Conservation (phyloP, 164 flowering plant genomes). For the Annona squamosa region DNA sequence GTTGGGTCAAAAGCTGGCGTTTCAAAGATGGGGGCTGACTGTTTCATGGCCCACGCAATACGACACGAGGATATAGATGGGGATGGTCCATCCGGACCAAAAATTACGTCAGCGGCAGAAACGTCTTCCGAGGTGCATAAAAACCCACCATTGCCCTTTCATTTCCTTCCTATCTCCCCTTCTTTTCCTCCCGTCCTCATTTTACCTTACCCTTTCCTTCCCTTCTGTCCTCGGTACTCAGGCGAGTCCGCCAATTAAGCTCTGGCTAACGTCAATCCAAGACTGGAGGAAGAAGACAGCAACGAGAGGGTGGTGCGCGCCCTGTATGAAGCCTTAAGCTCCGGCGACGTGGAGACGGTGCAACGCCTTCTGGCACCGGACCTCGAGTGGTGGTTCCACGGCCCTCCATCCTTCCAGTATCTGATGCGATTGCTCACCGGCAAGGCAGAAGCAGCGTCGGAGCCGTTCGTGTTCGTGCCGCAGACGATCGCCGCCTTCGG, state of each 20-base stretch:
- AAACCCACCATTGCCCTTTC: background rate
- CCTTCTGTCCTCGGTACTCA: background rate
- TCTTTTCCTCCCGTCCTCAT: background rate
- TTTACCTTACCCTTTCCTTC: background rate
- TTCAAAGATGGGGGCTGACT: background rate
- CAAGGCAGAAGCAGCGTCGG: background rate
- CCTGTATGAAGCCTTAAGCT: constrained; percentile 74
- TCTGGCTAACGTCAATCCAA: constrained; percentile 56
- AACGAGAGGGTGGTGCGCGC: constrained; percentile 53
- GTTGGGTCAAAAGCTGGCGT: background rate
- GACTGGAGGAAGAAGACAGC: constrained; percentile 42
- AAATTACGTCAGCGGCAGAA: background rate
- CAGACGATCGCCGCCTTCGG: constrained; percentile 7
- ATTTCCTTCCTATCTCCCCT: background rate
- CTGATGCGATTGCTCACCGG: constrained; percentile 78
- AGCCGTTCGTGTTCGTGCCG: constrained; percentile 7
- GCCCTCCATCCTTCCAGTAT: constrained; percentile 82
- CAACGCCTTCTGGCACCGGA: constrained; percentile 63
- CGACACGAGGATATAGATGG: background rate
- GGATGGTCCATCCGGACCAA: background rate
- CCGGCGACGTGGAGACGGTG: constrained; percentile 63
- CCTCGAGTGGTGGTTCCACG: constrained; percentile 98
- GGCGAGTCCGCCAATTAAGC: constrained; percentile 18
- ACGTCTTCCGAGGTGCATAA: background rate
- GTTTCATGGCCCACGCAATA: background rate